Conservation (phyloP, 305 asterid species). For the Fraxinus nigra region DNA sequence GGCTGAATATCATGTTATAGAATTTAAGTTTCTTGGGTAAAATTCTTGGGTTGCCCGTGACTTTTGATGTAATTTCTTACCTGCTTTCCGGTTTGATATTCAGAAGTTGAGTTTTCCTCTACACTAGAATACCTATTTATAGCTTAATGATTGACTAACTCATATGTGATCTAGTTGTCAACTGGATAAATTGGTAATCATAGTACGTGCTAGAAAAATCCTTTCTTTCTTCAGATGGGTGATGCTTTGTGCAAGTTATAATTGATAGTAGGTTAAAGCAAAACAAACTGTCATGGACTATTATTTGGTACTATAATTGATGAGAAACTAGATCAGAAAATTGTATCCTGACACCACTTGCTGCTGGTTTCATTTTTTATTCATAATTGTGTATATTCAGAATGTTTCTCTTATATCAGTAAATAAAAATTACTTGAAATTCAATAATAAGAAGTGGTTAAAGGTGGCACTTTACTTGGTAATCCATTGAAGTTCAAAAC, state of each 20-base stretch:
- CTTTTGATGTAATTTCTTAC: not conserved
- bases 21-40: too few relatives aligned
- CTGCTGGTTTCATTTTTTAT: slow-evolving; percentile 23
- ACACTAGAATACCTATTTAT: not conserved
- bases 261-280: too few relatives aligned
- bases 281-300: too few relatives aligned
- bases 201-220: not conserved
- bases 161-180: not conserved
- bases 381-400: not conserved
- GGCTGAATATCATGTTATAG: not conserved
- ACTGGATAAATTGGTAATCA: too few relatives aligned
- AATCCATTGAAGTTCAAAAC: not conserved
- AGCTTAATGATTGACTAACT: not conserved
- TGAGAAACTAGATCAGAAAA: too few relatives aligned
- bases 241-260: not conserved
- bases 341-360: too few relatives aligned
- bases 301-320: too few relatives aligned
- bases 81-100: not conserved
- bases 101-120: not conserved
- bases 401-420: not conserved
- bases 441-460: not conserved
- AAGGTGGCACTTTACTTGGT: not conserved
- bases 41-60: not conserved
- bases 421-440: not conserved
- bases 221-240: not conserved